Evolutionary conservation across 176 grass and related monocot species (phyloP), one percentile per base, ranked within the genome.

Genomic region (Stipa capillata): DNA sequence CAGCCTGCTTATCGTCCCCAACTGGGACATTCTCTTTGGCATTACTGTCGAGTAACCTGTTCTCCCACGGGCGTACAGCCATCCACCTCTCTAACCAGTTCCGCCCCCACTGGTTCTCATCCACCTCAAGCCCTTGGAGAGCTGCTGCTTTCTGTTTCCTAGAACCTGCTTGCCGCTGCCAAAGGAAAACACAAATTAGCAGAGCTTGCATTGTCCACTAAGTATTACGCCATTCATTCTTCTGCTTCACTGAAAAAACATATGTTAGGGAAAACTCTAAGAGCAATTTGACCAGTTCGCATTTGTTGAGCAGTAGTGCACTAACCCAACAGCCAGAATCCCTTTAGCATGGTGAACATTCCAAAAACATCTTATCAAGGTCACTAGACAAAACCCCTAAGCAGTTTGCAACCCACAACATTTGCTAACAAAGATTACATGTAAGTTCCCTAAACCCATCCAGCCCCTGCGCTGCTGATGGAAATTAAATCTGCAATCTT

Each of bases 21-120:
- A 58, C 8, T 20, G 74, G 53, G 50, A 77, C 45, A 32, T 34
- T 83, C 6, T 95, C 90, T 85, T 95, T 99, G 24, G 61, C 68
- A 83, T 74, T 99, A 24, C 59, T 76, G 25, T 99, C 96, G 7
- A 99, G 88, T 50, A 89, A 76, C 56, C 92, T 85, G 71, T 95
- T 95, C 78, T 99, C 96, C 96, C 96, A 99, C 5, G 96, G 92
- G 24, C 90, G 88, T 59, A 90, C 92, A 31, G 96, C 96, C 96
- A 99, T 95, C 96, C 96, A 99, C 77, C 96, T 87, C 74, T 99
- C 96, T 33, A 99, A 72, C 92, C 92, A 99, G 67, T 87, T 93
- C 71, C 74, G 88, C 3, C 90, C 90, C 92, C 96, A 99, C 54
- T 86, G 93, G 62, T 89, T 89, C 52, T 93, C 88, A 25, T 91